A percentile compares a stretch with the other conserved stretches of the same genome.
Evolutionary conservation across 805 yeast species (phyloP).

Genomic region (Candida nitratophila): DNA sequence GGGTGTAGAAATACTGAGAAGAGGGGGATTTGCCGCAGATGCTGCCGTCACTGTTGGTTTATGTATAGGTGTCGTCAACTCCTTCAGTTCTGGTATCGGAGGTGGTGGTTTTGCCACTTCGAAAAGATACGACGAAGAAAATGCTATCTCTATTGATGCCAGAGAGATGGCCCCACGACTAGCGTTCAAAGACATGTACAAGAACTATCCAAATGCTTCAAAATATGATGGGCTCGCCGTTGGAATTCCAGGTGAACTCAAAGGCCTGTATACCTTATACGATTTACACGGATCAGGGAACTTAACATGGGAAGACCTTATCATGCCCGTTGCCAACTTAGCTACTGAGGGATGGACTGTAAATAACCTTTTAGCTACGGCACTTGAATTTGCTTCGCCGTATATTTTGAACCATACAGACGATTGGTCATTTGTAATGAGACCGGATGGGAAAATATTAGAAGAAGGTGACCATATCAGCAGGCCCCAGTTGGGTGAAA

Average conservation of each 20-base stretch:
- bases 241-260: constrained; percentile 87
- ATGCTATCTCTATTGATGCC: constrained; percentile 67
- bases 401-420: constrained; percentile 24
- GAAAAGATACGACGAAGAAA: constrained; percentile 29
- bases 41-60: constrained; percentile 85
- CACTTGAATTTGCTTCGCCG: constrained; percentile 32
- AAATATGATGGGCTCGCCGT: constrained; percentile 82
- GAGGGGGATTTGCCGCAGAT: constrained; percentile 83
- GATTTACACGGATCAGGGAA: constrained; percentile 62
- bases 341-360: constrained; percentile 61
- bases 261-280: constrained; percentile 66
- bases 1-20: constrained; percentile 48
- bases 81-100: constrained; percentile 89
- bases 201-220: constrained; percentile 38
- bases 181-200: constrained; percentile 62
- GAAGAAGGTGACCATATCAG: constrained; percentile 52
- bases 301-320: constrained; percentile 62
- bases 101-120: constrained; percentile 81
- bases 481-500: constrained; percentile 58
- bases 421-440: constrained; percentile 53
- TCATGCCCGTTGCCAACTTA: constrained; percentile 67
- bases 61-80: constrained; percentile 80
- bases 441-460: constrained; percentile 25
- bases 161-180: constrained; percentile 78
- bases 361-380: constrained; percentile 33